These are phyloP conservation scores for Thielaviopsis populi DNA, from an alignment of 2,329 filamentous ascomycete species.

Conservation along the genomic window DNA sequence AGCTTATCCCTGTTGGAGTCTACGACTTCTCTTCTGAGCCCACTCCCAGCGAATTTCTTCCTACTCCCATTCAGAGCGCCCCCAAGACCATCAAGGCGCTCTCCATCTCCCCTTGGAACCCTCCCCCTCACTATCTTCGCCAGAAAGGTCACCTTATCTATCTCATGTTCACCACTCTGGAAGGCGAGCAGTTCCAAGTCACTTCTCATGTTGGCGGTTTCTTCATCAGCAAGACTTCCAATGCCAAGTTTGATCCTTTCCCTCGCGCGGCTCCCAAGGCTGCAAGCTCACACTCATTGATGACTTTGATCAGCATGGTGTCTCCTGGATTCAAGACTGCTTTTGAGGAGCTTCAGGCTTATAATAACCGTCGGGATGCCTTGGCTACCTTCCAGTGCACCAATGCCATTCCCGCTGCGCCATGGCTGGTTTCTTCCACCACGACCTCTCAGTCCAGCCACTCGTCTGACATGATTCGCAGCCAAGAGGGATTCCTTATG, in stretches of 20 bases:
- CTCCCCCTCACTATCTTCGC: slow-evolving; percentile 77
- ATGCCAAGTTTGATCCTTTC: slow-evolving; percentile 84
- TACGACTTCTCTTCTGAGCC: slow-evolving; percentile 64
- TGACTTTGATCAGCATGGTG: slow-evolving; percentile 61
- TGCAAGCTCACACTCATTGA: slow-evolving; percentile 67
- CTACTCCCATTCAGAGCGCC: slow-evolving; percentile 46
- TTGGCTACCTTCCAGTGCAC: slow-evolving; percentile 90
- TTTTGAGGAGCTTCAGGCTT: slow-evolving; percentile 68
- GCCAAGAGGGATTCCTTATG: slow-evolving; percentile 84
- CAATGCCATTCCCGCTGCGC: slow-evolving; percentile 80
- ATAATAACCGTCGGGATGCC: slow-evolving; percentile 72
- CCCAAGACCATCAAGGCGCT: slow-evolving; percentile 88
- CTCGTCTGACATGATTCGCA: slow-evolving; percentile 68
- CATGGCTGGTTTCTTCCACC: slow-evolving; percentile 70
- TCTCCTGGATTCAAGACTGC: slow-evolving; percentile 69
- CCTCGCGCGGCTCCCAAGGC: slow-evolving; percentile 67
- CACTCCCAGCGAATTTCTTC: slow-evolving; percentile 55
- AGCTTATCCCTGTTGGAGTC: slow-evolving; percentile 34
- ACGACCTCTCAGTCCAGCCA: slow-evolving; percentile 53
- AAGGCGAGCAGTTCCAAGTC: slow-evolving; percentile 88
- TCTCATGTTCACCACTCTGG: slow-evolving; percentile 73
- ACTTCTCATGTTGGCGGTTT: slow-evolving; percentile 90
- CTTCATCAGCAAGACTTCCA: slow-evolving; percentile 92
- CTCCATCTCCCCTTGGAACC: slow-evolving; percentile 87
- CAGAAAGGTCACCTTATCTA: slow-evolving; percentile 90